Conservation (phyloP, 2,329 filamentous ascomycete genomes). For the Scolecobasidium constrictum region DNA sequence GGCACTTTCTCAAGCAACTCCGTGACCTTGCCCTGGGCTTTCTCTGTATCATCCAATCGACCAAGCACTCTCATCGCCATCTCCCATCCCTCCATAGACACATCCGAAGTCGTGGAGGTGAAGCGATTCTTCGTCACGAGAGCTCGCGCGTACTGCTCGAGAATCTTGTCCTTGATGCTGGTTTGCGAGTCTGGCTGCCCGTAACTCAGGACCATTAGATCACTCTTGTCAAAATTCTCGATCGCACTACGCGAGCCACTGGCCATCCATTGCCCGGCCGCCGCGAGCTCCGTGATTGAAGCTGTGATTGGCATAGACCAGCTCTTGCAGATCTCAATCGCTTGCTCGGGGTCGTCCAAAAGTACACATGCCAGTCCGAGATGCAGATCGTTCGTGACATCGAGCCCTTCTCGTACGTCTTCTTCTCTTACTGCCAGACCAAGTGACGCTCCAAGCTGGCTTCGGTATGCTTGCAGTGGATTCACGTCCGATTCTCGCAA, state of each 20-base stretch:
- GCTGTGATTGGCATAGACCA: conserved; percentile 76
- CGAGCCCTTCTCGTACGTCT: conserved; percentile 56
- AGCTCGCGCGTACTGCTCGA: conserved; percentile 60
- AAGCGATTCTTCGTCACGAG: conserved; percentile 10
- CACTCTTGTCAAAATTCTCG: conserved; percentile 66
- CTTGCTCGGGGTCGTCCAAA: conserved; percentile 69
- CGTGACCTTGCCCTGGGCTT: conserved; percentile 63
- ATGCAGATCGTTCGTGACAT: conserved; percentile 65
- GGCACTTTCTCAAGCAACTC: conserved; percentile 64
- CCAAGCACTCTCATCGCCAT: conserved; percentile 73
- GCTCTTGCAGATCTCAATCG: conserved; percentile 60
- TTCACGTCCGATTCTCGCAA: conserved; percentile 38
- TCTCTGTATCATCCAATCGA: conserved; percentile 62
- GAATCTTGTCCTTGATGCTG: conserved; percentile 67
- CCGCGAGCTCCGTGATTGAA: conserved; percentile 72
- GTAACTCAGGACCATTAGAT: conserved; percentile 72
- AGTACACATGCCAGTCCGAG: conserved; percentile 73
- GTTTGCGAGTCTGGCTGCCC: conserved; percentile 46
- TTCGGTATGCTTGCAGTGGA: conserved; percentile 58
- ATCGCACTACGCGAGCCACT: conserved; percentile 31
- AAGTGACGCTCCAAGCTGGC: conserved; percentile 62
- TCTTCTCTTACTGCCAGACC: conserved; percentile 48
- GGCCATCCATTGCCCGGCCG: conserved; percentile 70
- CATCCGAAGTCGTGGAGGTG: conserved; percentile 17
- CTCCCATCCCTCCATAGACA: conserved; percentile 65